Conservation (phyloP, 208 protist genomes). For the Wallacemonas sp. region DNA sequence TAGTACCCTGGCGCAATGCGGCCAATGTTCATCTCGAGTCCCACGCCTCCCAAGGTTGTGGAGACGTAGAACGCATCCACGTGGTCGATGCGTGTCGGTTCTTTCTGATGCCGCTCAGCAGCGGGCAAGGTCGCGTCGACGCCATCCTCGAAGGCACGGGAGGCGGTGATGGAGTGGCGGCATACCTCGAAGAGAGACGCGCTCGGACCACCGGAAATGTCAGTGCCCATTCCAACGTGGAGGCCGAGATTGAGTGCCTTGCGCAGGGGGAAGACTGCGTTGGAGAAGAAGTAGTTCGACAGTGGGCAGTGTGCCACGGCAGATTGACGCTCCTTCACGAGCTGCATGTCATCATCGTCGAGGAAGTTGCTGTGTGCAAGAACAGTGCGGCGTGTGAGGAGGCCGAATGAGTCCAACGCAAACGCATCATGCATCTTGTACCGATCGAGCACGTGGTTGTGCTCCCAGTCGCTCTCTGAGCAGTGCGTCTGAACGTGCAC, state of each 20-base stretch:
- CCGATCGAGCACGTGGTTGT: constrained; percentile 87
- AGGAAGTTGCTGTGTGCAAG: constrained; percentile 90
- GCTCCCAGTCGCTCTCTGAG: constrained; percentile 89
- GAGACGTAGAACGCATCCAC: constrained; percentile 87
- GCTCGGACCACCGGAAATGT: constrained; percentile 90
- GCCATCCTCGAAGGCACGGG: constrained; percentile 58
- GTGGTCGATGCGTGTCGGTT: constrained; percentile 33
- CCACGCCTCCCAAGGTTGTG: constrained; percentile 84
- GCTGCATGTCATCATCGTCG: constrained; percentile 75
- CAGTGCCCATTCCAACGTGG: constrained; percentile 93
- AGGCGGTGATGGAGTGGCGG: constrained; percentile 71
- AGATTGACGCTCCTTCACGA: constrained; percentile 55
- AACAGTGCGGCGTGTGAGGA: constrained; percentile 80
- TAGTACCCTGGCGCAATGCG: constrained; percentile 81
- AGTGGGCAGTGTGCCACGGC: constrained; percentile 92
- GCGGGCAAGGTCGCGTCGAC: constrained; percentile 30
- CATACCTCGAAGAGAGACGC: constrained; percentile 87
- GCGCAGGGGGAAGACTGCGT: constrained; percentile 71
- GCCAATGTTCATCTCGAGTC: constrained; percentile 88
- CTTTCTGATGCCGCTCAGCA: constrained; percentile 26
- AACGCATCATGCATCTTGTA: constrained; percentile 82
- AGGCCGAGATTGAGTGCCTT: constrained; percentile 64
- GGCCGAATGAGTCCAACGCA: constrained; percentile 79
- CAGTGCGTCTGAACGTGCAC: constrained; percentile 80
- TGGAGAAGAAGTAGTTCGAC: constrained; percentile 91